Percentiles rank a stretch among this genome's conserved stretches.
Evolutionary conservation across 176 grass and related monocot species (phyloP).

Genomic region (Sorghum bicolor): DNA sequence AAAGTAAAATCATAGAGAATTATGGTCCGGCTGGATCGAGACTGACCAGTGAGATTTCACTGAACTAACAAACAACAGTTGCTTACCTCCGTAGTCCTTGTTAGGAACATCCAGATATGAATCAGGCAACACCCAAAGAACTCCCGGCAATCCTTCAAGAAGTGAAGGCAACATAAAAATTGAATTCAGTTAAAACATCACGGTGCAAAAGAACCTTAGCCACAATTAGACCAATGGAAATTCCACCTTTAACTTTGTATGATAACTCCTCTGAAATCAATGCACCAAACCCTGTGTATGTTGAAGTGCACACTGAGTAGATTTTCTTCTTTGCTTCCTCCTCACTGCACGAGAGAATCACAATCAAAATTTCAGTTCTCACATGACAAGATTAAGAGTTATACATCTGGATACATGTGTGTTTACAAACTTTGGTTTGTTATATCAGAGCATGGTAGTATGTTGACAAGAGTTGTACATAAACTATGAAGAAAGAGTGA

Average conservation of each 20-base stretch:
- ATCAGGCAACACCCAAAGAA: constrained; percentile 99
- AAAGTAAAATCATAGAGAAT: background rate
- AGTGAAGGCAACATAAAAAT: background rate
- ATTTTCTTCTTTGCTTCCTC: constrained; percentile 97
- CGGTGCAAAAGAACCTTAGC: constrained; percentile 1
- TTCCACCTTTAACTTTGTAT: constrained; percentile 96
- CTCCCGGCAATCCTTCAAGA: constrained; percentile 78
- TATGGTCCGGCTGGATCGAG: background rate
- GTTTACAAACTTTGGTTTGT: background rate
- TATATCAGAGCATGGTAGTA: background rate
- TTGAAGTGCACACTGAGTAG: constrained; percentile 90
- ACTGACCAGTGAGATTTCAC: background rate
- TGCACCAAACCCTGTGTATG: constrained; percentile 75
- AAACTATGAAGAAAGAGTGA: background rate
- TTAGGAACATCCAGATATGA: constrained; percentile 98
- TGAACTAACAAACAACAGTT: background rate
- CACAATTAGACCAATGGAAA: constrained; percentile 13
- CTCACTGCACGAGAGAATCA: constrained; percentile 49
- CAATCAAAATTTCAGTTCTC: constrained; percentile 4
- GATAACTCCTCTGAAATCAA: constrained; percentile 93
- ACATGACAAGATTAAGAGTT: background rate
- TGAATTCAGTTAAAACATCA: constrained; percentile 1
- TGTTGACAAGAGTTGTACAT: background rate
- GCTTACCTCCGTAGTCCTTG: constrained; percentile 96
- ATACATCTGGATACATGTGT: background rate